Evolutionary conservation across 2,329 filamentous ascomycete genomes (phyloP), one percentile per base, ranked within the genome.

Genomic region (Pyricularia grisea): DNA sequence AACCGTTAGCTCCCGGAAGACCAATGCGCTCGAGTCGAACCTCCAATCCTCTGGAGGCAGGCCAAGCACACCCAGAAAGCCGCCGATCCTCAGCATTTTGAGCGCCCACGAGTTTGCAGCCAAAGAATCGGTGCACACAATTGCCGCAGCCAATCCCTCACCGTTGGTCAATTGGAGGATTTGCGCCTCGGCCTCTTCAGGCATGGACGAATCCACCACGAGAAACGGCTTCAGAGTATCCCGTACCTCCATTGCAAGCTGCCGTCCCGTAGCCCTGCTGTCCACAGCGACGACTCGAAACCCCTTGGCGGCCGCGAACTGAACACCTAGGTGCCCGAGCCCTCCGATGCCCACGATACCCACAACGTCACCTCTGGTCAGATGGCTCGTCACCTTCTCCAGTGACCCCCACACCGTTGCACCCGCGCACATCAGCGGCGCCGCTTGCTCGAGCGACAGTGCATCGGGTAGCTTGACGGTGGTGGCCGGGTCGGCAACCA

Each of bases 341-440:
- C 60, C 67, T 23, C 81, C 81, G 69, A 77, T 79, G 11, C 81
- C 81, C 60, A 82, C 76, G 30, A 83, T 77, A n/a, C 71, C 82
- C 33, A 84, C 75, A 75, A 77, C 80, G 31, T 77, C 78, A 33
- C 79, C 76, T 0, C 74, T 63, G 76, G 69, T 77, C 76, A 66
- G 72, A 74, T 12, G 74, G 68, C 66, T 71, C 68, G 12, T 73
- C 65, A 42, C 72, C 20, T 71, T 73, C 67, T 74, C 72, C 12
- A 79, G 75, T 1, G 76, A 75, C 69, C 74, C 78, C 70, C 75
- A 81, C 2, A 78, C 78, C 0, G 83, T 85, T 67, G 84, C 80
- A 1, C 83, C 83, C 0, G 83, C 83, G 71, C 83, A 85, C 72
- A 85, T 11, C 81, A 95, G 88, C 0, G 92, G 91, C 1, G 91